Percentiles rank a stretch among this genome's conserved stretches.
Conservation (phyloP, 805 yeast genomes). For the Ogataea henricii region DNA sequence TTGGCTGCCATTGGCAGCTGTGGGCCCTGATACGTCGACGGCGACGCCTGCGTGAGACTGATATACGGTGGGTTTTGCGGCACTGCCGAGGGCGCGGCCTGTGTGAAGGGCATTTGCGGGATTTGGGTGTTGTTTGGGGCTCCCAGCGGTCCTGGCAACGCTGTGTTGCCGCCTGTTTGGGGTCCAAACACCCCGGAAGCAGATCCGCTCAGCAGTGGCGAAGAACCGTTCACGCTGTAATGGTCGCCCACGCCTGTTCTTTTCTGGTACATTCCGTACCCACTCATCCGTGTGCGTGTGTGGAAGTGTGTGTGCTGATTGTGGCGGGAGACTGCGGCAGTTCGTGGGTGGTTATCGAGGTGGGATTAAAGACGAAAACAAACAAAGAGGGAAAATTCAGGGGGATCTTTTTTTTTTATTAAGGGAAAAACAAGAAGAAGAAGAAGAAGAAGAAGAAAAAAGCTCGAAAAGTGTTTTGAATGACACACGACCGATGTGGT, state of each 20-base stretch:
- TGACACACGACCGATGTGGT: background rate
- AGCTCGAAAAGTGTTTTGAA: background rate
- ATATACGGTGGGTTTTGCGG: constrained; percentile 18
- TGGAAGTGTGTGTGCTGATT: background rate
- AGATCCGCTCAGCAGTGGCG: constrained; percentile 6
- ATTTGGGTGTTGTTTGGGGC: background rate
- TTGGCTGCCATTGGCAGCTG: constrained; percentile 22
- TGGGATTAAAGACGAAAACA: background rate
- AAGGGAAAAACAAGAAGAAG: background rate
- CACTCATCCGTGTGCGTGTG: constrained; percentile 7
- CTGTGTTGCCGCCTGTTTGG: background rate
- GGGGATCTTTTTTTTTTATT: background rate
- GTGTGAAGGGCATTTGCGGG: background rate
- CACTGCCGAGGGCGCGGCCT: background rate
- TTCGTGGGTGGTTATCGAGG: background rate
- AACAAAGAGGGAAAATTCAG: background rate
- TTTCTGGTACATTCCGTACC: constrained; percentile 9
- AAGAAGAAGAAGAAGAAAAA: background rate
- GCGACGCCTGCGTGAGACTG: constrained; percentile 20
- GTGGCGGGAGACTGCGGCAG: background rate
- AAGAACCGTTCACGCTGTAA: constrained; percentile 1
- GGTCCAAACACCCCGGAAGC: background rate
- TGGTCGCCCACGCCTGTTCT: constrained; percentile 4
- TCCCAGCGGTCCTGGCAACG: background rate
- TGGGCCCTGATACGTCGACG: constrained; percentile 14